Evolutionary conservation across 2,329 filamentous ascomycete species (phyloP).

Genomic region (Colletotrichum costaricense): DNA sequence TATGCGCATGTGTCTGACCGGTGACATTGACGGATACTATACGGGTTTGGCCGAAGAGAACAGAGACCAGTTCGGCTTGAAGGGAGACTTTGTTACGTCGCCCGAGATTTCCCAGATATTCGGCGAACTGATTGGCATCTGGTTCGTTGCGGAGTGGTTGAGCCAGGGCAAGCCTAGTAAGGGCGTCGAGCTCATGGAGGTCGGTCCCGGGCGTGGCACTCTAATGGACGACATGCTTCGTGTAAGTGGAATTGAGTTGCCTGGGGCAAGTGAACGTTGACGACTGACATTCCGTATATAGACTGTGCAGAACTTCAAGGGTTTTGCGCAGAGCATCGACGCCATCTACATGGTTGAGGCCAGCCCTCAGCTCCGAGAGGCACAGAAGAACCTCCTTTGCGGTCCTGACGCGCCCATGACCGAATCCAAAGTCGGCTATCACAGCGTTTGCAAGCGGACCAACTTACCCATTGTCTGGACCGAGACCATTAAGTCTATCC

Average conservation of each 20-base stretch:
- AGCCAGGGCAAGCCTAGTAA: constrained; percentile 80
- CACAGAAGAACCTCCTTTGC: constrained; percentile 86
- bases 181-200: constrained; percentile 90
- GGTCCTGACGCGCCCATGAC: constrained; percentile 74
- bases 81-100: constrained; percentile 96
- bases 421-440: constrained; percentile 78
- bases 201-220: constrained; percentile 93
- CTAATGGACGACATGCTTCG: constrained; percentile 97
- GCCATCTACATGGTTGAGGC: constrained; percentile 95
- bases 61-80: constrained; percentile 89
- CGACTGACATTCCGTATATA: constrained; percentile 46
- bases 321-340: constrained; percentile 80
- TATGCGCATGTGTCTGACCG: constrained; percentile 98
- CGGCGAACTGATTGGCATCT: constrained; percentile 92
- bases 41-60: constrained; percentile 76
- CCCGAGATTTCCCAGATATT: constrained; percentile 98
- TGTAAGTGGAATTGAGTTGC: constrained; percentile 60
- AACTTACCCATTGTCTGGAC: constrained; percentile 86
- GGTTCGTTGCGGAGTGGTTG: constrained; percentile 97
- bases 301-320: constrained; percentile 87
- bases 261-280: not conserved
- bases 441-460: constrained; percentile 81
- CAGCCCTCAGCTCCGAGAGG: constrained; percentile 79
- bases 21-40: constrained; percentile 92
- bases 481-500: constrained; percentile 87